Base-by-base conservation (phyloP, 495 filamentous ascomycete genomes). In the Clavariopsis aquatica region DNA sequence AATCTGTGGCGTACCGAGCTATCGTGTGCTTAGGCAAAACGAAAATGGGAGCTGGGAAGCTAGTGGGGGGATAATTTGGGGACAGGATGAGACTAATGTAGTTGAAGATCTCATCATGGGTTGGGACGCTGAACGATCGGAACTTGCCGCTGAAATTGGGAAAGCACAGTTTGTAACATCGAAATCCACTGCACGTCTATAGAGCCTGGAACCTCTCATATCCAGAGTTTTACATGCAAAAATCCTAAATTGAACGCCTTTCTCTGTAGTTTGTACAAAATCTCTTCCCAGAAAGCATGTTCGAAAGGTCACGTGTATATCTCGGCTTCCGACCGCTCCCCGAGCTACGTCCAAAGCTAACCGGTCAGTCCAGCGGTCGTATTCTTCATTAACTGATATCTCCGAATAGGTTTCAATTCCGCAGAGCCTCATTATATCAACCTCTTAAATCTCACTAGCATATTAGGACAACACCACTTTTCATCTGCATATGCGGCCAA, bases 1-100 rank as follows among this genome's bases (percentile, higher is more conserved):
- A 15, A 65, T 69, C 27, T 65, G 62, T 34, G 66, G 66, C 38
- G 66, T 65, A 19, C 66, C 66, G 2, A 69, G 62, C 45, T 69
- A 69, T 60, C 66, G 66, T 17, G 62, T 69, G 24, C 62, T 69
- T 43, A 24, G 26, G 15, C 1, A 65, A 41, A 28, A 1, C 2
- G 24, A 28, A 15, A 31, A 10, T 12, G 54, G 54, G 12, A 28
- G 10, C 22, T 60, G 47, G 61, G 23, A 41, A 28, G 38, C 56
- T 23, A 27, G 10, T 20, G 27, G 57, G 52, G 66, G 66, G n/a
- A 29, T 65, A 15, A 47, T 69, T n/a, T 69, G 66, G 66, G 66
- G 66, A n/a, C 66, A 69, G 41, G 66, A 69, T 38, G 46, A 64
- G 49, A 53, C 41, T 2, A 57, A 60, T 23, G 66, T 64, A 4